Evolutionary conservation across 2,329 filamentous ascomycete genomes (phyloP).

Genomic region (Paracoccidioides brasiliensis): DNA sequence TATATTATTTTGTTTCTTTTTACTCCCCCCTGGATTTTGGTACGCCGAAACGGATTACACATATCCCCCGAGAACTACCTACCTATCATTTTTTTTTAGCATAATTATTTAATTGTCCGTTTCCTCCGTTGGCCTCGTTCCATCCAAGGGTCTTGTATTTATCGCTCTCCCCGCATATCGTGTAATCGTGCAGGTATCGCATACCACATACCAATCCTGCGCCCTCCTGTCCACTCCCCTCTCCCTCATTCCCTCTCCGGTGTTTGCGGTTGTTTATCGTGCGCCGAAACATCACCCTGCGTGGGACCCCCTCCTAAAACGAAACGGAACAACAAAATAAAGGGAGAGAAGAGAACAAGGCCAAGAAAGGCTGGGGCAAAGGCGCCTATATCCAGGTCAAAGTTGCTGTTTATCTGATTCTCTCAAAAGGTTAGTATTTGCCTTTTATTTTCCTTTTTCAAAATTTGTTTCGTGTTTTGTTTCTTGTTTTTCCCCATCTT

Average conservation of each 20-base stretch:
- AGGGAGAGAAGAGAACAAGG: neutral
- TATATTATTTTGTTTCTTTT: neutral
- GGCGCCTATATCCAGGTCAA: neutral
- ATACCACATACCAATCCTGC: neutral
- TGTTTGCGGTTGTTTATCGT: neutral
- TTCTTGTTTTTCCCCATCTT: neutral
- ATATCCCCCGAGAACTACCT: neutral
- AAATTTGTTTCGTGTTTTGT: neutral
- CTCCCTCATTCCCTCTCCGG: neutral
- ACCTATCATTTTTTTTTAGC: neutral
- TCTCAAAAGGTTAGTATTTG: neutral
- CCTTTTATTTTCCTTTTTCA: neutral
- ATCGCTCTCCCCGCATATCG: neutral
- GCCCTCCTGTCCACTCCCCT: neutral
- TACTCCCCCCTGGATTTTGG: neutral
- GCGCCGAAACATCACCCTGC: neutral
- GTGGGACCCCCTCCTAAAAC: neutral
- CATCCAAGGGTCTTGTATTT: neutral
- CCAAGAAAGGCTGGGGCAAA: neutral
- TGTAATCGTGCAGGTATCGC: neutral
- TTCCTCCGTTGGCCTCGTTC: neutral
- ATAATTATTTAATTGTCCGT: neutral
- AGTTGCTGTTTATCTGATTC: neutral
- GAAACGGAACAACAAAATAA: constrained; percentile 1
- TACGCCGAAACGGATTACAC: neutral